These are phyloP conservation scores for Brassica nigra DNA, from an alignment of 345 rosid species.

Conservation along the genomic window DNA sequence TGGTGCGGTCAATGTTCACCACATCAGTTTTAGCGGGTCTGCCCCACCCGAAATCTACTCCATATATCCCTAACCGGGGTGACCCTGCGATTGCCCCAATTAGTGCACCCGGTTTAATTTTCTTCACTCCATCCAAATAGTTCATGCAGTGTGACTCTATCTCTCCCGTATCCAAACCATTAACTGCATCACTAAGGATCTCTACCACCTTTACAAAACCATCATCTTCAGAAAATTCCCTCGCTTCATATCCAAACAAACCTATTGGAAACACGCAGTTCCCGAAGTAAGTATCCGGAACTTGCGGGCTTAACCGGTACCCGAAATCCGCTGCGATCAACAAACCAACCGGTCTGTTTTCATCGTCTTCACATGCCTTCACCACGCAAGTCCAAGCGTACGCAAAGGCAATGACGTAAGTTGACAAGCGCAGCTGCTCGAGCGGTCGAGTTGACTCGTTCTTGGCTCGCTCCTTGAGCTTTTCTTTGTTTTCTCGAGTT, in stretches of 20 bases:
- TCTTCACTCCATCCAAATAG: neutral
- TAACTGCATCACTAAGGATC: neutral
- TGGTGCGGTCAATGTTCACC: neutral
- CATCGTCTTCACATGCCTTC: neutral
- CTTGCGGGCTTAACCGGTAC: neutral
- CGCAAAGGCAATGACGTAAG: neutral
- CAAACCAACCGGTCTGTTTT: neutral
- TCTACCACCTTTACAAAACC: neutral
- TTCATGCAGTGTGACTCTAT: neutral
- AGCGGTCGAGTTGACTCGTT: neutral
- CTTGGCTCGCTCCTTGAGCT: neutral
- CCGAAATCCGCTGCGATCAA: neutral
- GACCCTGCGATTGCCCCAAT: neutral
- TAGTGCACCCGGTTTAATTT: neutral
- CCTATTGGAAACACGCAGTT: neutral
- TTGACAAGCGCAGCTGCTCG: neutral
- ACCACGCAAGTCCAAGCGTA: neutral
- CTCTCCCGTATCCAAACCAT: neutral
- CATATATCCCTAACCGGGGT: neutral
- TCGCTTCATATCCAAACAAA: neutral
- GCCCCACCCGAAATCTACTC: neutral
- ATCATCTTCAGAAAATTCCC: neutral
- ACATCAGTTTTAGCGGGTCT: neutral
- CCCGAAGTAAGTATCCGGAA: neutral
- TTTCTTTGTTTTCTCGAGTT: neutral